Conservation (phyloP, 331 rosid species). For the Stylosanthes scabra region DNA sequence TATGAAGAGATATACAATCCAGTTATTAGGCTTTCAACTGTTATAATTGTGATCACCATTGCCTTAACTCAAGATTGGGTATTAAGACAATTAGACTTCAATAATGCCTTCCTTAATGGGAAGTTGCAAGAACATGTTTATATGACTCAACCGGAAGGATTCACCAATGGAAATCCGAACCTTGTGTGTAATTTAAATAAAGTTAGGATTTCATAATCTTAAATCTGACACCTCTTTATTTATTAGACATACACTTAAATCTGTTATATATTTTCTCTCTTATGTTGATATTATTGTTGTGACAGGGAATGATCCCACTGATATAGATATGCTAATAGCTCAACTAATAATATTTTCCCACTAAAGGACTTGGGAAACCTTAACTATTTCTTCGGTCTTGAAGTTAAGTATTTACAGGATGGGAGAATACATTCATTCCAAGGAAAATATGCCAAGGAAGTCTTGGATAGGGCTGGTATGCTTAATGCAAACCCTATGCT, state of each 20-base stretch:
- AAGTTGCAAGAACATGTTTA: background rate
- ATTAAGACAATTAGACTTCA: background rate
- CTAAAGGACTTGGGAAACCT: too few species aligned
- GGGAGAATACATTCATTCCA: too few species aligned
- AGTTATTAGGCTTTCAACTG: background rate
- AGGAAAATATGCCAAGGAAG: too few species aligned
- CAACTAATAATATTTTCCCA: too few species aligned
- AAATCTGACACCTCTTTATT: background rate
- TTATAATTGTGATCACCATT: background rate
- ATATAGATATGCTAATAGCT: too few species aligned
- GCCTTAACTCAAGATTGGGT: background rate
- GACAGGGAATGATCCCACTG: background rate
- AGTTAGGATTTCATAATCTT: background rate
- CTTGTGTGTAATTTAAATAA: background rate
- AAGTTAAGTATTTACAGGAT: too few species aligned
- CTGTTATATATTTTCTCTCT: background rate
- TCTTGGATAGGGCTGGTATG: too few species aligned
- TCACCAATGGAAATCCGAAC: background rate
- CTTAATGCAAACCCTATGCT: too few species aligned
- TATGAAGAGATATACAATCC: background rate
- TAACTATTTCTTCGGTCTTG: too few species aligned
- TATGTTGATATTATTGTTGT: background rate
- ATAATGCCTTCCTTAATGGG: background rate
- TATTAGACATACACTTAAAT: background rate
- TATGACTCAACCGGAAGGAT: background rate